A percentile compares a stretch with the other conserved stretches of the same genome.
Evolutionary conservation across 1,284 basidiomycete genomes (phyloP).

Genomic region (Apiotrichum gracile): DNA sequence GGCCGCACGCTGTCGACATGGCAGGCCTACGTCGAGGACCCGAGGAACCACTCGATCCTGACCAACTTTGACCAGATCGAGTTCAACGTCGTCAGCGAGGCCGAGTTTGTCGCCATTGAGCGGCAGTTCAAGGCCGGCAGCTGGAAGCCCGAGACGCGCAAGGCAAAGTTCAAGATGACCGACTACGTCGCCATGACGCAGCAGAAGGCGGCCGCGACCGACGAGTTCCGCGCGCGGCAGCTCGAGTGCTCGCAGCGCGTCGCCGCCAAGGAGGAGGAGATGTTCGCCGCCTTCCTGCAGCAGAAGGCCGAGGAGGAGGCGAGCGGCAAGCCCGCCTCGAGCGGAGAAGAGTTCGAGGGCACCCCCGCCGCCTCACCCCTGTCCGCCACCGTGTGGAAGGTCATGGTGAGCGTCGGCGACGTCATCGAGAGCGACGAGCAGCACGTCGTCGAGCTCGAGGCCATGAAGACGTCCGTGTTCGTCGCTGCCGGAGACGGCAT

Average conservation of each 20-base stretch:
- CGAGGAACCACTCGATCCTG: conserved; percentile 59
- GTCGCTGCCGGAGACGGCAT: conserved; percentile 31
- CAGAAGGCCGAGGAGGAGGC: conserved; percentile 16
- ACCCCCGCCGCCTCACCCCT: conserved; percentile 49
- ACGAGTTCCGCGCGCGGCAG: conserved; percentile 48
- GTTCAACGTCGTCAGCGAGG: conserved; percentile 33
- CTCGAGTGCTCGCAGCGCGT: conserved; percentile 21
- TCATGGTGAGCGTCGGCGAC: conserved; percentile 52
- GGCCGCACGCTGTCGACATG: conserved; percentile 43
- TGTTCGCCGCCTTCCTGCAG: conserved; percentile 12
- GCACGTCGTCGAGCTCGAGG: conserved; percentile 56
- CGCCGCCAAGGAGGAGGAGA: conserved; percentile 27
- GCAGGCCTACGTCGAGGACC: conserved; percentile 45
- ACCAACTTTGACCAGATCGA: conserved; percentile 60
- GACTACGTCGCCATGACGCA: conserved; percentile 10
- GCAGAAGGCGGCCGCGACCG: conserved; percentile 42
- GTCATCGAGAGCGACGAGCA: conserved; percentile 52
- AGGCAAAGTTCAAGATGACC: conserved; percentile 18
- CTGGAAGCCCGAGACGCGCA: conserved; percentile 52
- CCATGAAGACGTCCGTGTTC: conserved; percentile 57
- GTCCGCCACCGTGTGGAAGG: conserved; percentile 58
- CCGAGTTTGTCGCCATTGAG: conserved; percentile 50
- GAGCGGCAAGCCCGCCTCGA: neutral
- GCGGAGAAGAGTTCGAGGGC: conserved; percentile 2
- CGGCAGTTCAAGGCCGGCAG: conserved; percentile 58